phyloP scores from a whole-genome alignment of 345 rosid genomes.

The Euphorbia lathyris region DNA sequence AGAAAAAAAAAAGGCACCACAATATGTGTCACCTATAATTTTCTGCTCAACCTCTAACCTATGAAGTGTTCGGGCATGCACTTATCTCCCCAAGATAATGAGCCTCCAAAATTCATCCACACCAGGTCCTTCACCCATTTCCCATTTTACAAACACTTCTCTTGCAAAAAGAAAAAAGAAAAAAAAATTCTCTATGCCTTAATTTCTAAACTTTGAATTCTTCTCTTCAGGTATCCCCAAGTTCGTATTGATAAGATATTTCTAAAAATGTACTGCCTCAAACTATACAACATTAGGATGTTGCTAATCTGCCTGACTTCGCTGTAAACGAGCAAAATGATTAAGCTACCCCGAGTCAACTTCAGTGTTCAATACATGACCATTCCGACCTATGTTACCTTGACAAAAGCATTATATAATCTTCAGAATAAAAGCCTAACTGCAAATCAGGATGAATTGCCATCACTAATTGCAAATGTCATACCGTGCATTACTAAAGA shows the following conservation, averaged over 20 bases:
- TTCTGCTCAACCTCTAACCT: background rate
- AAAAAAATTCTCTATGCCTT: background rate
- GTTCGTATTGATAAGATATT: background rate
- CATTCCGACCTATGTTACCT: background rate
- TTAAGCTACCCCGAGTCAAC: background rate
- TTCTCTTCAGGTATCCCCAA: background rate
- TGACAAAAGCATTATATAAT: background rate
- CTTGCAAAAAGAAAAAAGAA: too few species aligned
- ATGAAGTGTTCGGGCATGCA: background rate
- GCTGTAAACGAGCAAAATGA: background rate
- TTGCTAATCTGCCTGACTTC: background rate
- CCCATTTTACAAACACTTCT: background rate
- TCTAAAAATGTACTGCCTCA: constrained; percentile 1
- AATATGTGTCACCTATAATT: background rate
- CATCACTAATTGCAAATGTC: background rate
- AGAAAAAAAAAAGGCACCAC: background rate
- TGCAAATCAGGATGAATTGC: background rate
- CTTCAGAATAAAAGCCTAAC: background rate
- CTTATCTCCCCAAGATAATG: background rate
- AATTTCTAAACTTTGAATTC: constrained; percentile 2
- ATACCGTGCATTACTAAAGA: constrained; percentile 1
- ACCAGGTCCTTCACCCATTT: background rate
- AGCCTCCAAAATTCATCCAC: background rate
- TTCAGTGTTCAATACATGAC: background rate
- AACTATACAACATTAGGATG: background rate